These are phyloP conservation scores for Nicotiana rustica DNA, from an alignment of 305 asterid genomes.

Conservation along the genomic window DNA sequence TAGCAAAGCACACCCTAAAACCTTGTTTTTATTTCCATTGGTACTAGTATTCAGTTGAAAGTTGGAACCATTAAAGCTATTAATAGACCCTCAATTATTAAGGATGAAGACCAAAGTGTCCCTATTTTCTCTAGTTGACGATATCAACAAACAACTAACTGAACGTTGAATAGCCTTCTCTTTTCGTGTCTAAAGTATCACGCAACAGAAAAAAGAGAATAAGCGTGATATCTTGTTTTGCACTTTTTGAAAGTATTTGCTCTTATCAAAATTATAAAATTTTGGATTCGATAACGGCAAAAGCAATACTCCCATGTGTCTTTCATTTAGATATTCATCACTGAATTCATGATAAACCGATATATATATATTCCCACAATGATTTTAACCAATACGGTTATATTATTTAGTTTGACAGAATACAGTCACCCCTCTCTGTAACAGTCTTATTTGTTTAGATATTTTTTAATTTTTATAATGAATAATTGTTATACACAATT, in stretches of 20 bases:
- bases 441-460: no score
- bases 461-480: no score
- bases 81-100: background rate
- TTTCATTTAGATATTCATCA: no score
- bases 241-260: conserved; percentile 4
- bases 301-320: no score
- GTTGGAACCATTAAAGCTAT: background rate
- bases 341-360: no score
- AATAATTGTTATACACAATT: no score
- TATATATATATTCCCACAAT: no score
- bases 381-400: no score
- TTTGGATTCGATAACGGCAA: background rate
- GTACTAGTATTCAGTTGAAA: background rate
- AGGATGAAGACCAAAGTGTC: background rate
- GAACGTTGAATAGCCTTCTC: background rate
- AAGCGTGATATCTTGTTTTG: background rate
- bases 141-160: background rate
- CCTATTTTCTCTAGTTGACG: background rate
- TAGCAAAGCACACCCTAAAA: background rate
- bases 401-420: no score
- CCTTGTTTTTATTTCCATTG: background rate
- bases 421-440: no score
- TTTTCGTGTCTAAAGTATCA: background rate
- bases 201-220: conserved; percentile 14
- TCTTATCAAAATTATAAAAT: background rate